Conservation (phyloP, 2,329 filamentous ascomycete genomes). For the Nannizziopsis arthrosporioides region DNA sequence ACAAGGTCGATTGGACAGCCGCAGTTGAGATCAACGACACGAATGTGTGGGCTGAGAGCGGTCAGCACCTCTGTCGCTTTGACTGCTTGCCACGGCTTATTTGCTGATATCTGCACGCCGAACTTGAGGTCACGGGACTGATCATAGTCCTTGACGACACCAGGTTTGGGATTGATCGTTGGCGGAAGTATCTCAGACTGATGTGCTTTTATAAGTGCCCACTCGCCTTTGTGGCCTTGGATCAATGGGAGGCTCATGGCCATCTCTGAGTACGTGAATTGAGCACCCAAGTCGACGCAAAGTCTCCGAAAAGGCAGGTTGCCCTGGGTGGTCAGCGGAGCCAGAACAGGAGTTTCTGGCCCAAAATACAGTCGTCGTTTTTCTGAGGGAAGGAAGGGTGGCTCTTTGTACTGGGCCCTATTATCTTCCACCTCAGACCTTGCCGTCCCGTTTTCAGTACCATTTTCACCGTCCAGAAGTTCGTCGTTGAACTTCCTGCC, state of each 20-base stretch:
- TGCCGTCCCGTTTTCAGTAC: slow-evolving; percentile 23
- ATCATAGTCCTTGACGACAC: slow-evolving; percentile 64
- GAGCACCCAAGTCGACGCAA: slow-evolving; percentile 76
- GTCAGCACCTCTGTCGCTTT: slow-evolving; percentile 78
- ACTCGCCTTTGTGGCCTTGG: slow-evolving; percentile 82
- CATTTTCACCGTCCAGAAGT: slow-evolving; percentile 20
- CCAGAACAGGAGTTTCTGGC: slow-evolving; percentile 82
- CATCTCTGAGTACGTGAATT: slow-evolving; percentile 97
- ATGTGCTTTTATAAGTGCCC: slow-evolving; percentile 89
- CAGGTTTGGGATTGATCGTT: slow-evolving; percentile 43
- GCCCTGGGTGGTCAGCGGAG: slow-evolving; percentile 89
- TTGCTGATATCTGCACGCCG: slow-evolving; percentile 83
- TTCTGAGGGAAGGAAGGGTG: slow-evolving; percentile 80
- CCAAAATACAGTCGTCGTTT: slow-evolving; percentile 92
- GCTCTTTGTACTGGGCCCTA: slow-evolving; percentile 69
- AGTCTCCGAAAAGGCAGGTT: slow-evolving; percentile 90
- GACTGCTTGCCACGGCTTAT: slow-evolving; percentile 79
- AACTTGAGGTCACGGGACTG: slow-evolving; percentile 75
- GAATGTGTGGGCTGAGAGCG: slow-evolving; percentile 65
- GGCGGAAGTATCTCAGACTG: slow-evolving; percentile 68
- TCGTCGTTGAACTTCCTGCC: slow-evolving; percentile 33
- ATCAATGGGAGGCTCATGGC: slow-evolving; percentile 81
- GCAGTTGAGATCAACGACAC: slow-evolving; percentile 90
- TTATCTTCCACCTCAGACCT: slow-evolving; percentile 50
- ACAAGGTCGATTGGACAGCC: slow-evolving; percentile 95